phyloP scores from a whole-genome alignment of 139 green algal species.

The Coelastrella sp. region DNA sequence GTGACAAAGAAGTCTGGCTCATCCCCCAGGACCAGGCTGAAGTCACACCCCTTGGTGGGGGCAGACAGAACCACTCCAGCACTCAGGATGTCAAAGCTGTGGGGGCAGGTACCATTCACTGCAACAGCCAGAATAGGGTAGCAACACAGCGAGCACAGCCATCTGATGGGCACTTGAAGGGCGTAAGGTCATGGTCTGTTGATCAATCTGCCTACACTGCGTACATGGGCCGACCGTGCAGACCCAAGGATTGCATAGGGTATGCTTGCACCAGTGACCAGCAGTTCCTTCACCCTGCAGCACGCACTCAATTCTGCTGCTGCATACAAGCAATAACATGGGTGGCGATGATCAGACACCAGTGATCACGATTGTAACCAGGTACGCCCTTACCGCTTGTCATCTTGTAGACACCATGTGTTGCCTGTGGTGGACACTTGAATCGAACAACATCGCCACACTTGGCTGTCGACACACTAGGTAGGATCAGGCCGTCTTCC shows the following conservation, averaged over 20 bases:
- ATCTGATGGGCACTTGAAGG: neutral
- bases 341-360: neutral
- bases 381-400: neutral
- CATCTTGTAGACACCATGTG: slow-evolving; percentile 39
- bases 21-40: neutral
- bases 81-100: slow-evolving; percentile 19
- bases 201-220: too few species aligned
- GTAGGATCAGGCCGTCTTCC: slow-evolving; percentile 11
- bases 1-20: slow-evolving; percentile 47
- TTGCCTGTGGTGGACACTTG: slow-evolving; percentile 4
- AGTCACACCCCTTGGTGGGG: slow-evolving; percentile 23
- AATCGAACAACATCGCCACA: slow-evolving; percentile 37
- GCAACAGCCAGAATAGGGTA: neutral
- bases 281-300: too few species aligned
- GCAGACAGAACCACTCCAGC: slow-evolving; percentile 23
- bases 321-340: neutral
- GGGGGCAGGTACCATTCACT: slow-evolving; percentile 32
- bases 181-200: too few species aligned
- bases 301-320: neutral
- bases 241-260: too few species aligned
- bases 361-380: neutral
- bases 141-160: neutral
- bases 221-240: too few species aligned
- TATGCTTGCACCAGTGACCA: too few species aligned
- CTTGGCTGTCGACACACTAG: slow-evolving; percentile 44